These are phyloP conservation scores for Aegle marmelos DNA, from an alignment of 345 rosid species.

Conservation along the genomic window DNA sequence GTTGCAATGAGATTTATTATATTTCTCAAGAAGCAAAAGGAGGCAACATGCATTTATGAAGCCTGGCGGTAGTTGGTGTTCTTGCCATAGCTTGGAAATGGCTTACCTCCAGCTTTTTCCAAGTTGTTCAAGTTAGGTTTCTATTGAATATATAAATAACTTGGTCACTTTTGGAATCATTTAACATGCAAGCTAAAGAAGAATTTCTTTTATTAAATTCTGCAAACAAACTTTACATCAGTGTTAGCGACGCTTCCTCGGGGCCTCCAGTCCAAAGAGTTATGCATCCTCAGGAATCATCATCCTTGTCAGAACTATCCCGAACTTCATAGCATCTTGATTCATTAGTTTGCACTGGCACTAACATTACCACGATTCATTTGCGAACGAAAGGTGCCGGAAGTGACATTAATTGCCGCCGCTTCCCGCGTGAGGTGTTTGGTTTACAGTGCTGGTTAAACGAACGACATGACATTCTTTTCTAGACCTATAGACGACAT, in stretches of 20 bases:
- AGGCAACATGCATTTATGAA: not conserved
- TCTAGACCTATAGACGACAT: too few relatives aligned
- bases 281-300: not conserved
- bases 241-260: too few relatives aligned
- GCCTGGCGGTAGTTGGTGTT: not conserved
- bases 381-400: not conserved
- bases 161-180: not conserved
- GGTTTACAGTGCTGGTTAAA: too few relatives aligned
- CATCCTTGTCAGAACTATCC: not conserved
- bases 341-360: not conserved
- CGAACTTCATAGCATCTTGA: not conserved
- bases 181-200: not conserved
- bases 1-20: not conserved
- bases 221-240: too few relatives aligned
- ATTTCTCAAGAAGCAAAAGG: not conserved
- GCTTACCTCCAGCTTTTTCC: not conserved
- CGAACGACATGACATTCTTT: too few relatives aligned
- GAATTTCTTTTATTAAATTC: not conserved
- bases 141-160: not conserved
- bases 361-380: too few relatives aligned
- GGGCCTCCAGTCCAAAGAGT: not conserved
- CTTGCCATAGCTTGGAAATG: not conserved
- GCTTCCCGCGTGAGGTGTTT: not conserved
- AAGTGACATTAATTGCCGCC: not conserved
- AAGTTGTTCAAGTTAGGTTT: not conserved